Percentiles rank a stretch among this genome's conserved stretches.
Evolutionary conservation across 2,329 filamentous ascomycete species (phyloP).

Genomic region (Epicoccum sorghinum): DNA sequence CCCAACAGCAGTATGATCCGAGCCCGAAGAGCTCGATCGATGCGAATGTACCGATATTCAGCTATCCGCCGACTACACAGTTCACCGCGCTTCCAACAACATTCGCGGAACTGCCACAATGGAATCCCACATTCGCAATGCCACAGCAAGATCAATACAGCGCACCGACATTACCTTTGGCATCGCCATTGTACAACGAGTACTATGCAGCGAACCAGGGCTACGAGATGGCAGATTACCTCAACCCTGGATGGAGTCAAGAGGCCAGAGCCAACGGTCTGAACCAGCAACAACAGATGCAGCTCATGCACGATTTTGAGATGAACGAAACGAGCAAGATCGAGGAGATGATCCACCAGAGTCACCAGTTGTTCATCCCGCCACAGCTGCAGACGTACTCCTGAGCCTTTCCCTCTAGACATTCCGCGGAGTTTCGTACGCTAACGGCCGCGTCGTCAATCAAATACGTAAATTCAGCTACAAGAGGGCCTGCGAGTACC

Average conservation of each 20-base stretch:
- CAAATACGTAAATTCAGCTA: constrained; percentile 1
- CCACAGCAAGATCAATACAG: constrained; percentile 38
- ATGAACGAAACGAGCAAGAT: constrained; percentile 53
- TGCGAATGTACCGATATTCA: constrained; percentile 36
- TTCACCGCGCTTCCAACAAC: constrained; percentile 45
- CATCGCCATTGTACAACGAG: constrained; percentile 44
- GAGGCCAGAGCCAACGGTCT: constrained; percentile 54
- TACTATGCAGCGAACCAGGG: constrained; percentile 44
- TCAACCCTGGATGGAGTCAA: constrained; percentile 65
- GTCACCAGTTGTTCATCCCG: constrained; percentile 45
- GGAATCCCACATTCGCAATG: constrained; percentile 46
- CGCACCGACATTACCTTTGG: constrained; percentile 30
- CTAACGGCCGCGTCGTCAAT: neutral
- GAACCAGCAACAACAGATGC: constrained; percentile 79
- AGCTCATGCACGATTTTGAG: constrained; percentile 82
- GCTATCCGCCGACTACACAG: constrained; percentile 35
- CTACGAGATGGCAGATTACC: constrained; percentile 48
- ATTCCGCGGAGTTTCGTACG: neutral
- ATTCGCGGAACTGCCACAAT: constrained; percentile 45
- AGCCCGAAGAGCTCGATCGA: constrained; percentile 42
- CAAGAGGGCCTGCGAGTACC: neutral
- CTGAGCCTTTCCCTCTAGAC: neutral
- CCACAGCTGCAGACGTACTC: constrained; percentile 33
- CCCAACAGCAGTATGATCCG: constrained; percentile 29
- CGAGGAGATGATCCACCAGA: constrained; percentile 50